phyloP scores from a whole-genome alignment of 805 yeast species.

The Hyphopichia homilentoma region DNA sequence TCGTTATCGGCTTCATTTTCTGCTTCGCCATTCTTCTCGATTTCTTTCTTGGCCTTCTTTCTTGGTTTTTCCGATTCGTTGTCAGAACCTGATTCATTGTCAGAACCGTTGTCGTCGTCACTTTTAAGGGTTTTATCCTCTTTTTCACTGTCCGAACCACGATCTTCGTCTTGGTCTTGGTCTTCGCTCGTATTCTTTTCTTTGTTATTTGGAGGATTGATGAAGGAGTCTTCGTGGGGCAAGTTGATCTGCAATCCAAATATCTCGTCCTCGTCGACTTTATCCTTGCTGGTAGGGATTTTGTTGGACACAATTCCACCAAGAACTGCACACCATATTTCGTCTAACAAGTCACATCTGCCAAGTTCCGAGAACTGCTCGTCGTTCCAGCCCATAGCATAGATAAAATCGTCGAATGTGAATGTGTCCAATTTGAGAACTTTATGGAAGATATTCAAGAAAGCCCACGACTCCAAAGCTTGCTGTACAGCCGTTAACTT shows the following conservation, averaged over 20 bases:
- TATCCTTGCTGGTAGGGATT: slow-evolving; percentile 19
- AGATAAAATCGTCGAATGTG: slow-evolving; percentile 74
- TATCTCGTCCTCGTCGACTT: slow-evolving; percentile 28
- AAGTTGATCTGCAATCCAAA: slow-evolving; percentile 30
- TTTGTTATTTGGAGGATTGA: slow-evolving; percentile 11
- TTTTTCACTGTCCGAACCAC: slow-evolving; percentile 23
- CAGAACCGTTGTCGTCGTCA: slow-evolving; percentile 19
- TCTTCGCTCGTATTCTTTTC: slow-evolving; percentile 13
- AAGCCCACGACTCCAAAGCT: slow-evolving; percentile 70
- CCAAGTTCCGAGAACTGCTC: slow-evolving; percentile 36
- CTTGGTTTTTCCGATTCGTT: slow-evolving; percentile 12
- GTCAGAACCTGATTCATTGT: slow-evolving; percentile 12
- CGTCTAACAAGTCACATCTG: slow-evolving; percentile 54
- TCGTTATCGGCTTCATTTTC: slow-evolving; percentile 17
- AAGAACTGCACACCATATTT: slow-evolving; percentile 64
- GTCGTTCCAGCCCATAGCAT: slow-evolving; percentile 48
- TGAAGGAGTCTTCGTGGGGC: slow-evolving; percentile 23
- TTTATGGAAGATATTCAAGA: slow-evolving; percentile 64
- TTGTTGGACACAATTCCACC: slow-evolving; percentile 49
- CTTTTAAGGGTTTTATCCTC: slow-evolving; percentile 17
- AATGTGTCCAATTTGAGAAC: slow-evolving; percentile 66
- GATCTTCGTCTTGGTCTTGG: slow-evolving; percentile 18
- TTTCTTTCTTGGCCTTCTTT: slow-evolving; percentile 2
- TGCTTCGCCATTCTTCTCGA: slow-evolving; percentile 8
- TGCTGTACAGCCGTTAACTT: slow-evolving; percentile 27